These are phyloP conservation scores for thale cress (Arabidopsis thaliana) DNA, from an alignment of 345 rosid species.

Conservation along the genomic window DNA sequence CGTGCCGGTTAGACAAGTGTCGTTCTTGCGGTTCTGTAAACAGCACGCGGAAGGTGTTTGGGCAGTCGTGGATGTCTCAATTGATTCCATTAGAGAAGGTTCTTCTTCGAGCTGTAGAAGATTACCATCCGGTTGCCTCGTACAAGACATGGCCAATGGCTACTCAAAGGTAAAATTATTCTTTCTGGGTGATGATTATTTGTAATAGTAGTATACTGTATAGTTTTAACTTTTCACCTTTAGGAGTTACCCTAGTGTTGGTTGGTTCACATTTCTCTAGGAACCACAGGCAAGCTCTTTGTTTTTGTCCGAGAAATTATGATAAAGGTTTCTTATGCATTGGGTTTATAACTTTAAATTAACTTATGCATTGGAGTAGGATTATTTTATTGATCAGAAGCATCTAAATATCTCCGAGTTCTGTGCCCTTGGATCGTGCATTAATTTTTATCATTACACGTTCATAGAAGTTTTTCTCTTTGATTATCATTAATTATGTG, in stretches of 20 bases:
- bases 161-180: constrained; percentile 74
- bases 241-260: constrained; percentile 4
- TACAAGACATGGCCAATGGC: constrained; percentile 96
- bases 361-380: background rate
- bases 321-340: constrained; percentile 26
- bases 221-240: background rate
- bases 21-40: constrained; percentile 89
- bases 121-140: constrained; percentile 97
- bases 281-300: constrained; percentile 19
- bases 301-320: constrained; percentile 7
- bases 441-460: background rate
- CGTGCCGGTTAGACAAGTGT: constrained; percentile 89
- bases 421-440: constrained; percentile 52
- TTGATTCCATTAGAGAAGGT: constrained; percentile 62
- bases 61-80: constrained; percentile 96
- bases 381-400: constrained; percentile 60
- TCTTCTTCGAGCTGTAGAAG: constrained; percentile 69
- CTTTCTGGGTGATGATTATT: too few species aligned
- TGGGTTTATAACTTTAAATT: constrained; percentile 18
- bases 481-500: background rate
- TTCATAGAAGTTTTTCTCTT: background rate
- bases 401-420: constrained; percentile 54
- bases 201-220: background rate
- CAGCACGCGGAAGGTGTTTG: constrained; percentile 93
- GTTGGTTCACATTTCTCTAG: constrained; percentile 30